Evolutionary conservation across 1,284 basidiomycete species (phyloP).

Genomic region (Cryptococcus sp.): DNA sequence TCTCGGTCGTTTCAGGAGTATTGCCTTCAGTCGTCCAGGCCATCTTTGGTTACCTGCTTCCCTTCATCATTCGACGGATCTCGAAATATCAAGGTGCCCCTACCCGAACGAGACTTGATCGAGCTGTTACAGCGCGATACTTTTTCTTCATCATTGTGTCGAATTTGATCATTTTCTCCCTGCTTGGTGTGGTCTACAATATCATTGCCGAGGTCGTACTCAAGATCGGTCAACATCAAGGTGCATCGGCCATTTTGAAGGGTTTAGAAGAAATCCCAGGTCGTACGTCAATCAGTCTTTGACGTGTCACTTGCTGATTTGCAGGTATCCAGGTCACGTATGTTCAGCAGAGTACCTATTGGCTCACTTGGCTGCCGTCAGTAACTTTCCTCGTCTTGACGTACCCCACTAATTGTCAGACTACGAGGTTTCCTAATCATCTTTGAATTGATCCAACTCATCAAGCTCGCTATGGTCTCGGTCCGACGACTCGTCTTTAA

Average conservation of each 20-base stretch:
- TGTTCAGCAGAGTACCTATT: conserved; percentile 66
- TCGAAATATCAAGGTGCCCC: conserved; percentile 62
- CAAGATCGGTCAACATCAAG: conserved; percentile 63
- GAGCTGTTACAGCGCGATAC: conserved; percentile 83
- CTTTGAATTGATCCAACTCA: conserved; percentile 92
- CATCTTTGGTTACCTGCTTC: conserved; percentile 81
- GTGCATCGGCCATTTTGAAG: conserved; percentile 62
- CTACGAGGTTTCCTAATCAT: conserved; percentile 88
- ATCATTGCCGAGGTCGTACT: conserved; percentile 61
- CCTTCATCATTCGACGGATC: conserved; percentile 79
- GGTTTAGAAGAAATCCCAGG: conserved; percentile 53
- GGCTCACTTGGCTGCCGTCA: conserved; percentile 90
- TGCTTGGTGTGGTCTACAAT: conserved; percentile 85
- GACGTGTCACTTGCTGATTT: conserved; percentile 1
- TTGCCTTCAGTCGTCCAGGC: conserved; percentile 81
- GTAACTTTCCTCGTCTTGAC: conserved; percentile 29
- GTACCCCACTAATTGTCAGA: conserved; percentile 44
- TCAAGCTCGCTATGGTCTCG: conserved; percentile 82
- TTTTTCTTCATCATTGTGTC: conserved; percentile 82
- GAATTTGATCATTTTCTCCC: conserved; percentile 76
- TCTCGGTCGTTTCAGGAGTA: conserved; percentile 78
- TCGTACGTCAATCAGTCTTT: conserved; percentile 5
- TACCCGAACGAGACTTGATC: conserved; percentile 73
- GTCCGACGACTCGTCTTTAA: conserved; percentile 83
- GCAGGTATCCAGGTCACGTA: conserved; percentile 76